phyloP scores from a whole-genome alignment of 768 basidiomycete genomes.

The Multifurca ochricompacta region DNA sequence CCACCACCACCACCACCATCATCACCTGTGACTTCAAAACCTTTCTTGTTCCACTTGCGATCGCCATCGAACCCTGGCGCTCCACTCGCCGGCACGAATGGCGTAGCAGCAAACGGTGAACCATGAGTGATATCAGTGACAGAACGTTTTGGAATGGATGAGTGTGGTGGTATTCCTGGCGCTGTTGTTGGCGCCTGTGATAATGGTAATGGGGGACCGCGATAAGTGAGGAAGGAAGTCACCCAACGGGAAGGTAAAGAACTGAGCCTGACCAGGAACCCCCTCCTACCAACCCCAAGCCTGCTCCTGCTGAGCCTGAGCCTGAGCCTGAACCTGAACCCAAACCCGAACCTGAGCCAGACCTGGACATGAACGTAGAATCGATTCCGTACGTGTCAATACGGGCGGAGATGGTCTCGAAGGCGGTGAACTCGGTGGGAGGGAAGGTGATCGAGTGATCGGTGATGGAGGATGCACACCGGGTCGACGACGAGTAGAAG shows the following conservation, averaged over 20 bases:
- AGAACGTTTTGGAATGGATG: too few species aligned
- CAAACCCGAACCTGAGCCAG: too few species aligned
- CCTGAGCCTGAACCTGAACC: too few species aligned
- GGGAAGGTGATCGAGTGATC: conserved; percentile 24
- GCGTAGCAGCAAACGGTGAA: conserved; percentile 43
- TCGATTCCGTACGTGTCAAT: conserved; percentile 28
- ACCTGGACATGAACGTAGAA: conserved; percentile 36
- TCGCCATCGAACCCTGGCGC: conserved; percentile 76
- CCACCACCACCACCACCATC: conserved; percentile 28
- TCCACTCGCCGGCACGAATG: conserved; percentile 44
- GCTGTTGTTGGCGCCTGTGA: too few species aligned
- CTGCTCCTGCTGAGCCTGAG: too few species aligned
- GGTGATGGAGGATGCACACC: conserved; percentile 15
- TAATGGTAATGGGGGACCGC: conserved; percentile 17
- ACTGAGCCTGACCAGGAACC: too few species aligned
- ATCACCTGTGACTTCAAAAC: too few species aligned
- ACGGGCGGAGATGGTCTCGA: conserved; percentile 30
- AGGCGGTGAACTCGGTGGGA: conserved; percentile 29
- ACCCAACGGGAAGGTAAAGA: conserved; percentile 45
- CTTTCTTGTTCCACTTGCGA: conserved; percentile 59
- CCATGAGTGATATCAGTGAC: conserved; percentile 33
- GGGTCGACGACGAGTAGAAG: too few species aligned
- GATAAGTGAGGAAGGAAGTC: conserved; percentile 36
- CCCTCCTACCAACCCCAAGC: too few species aligned
- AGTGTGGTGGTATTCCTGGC: too few species aligned